Percentiles rank a stretch among this genome's conserved stretches.
Conservation (phyloP, 176 grass and related monocot species). For the Eragrostis curvula region DNA sequence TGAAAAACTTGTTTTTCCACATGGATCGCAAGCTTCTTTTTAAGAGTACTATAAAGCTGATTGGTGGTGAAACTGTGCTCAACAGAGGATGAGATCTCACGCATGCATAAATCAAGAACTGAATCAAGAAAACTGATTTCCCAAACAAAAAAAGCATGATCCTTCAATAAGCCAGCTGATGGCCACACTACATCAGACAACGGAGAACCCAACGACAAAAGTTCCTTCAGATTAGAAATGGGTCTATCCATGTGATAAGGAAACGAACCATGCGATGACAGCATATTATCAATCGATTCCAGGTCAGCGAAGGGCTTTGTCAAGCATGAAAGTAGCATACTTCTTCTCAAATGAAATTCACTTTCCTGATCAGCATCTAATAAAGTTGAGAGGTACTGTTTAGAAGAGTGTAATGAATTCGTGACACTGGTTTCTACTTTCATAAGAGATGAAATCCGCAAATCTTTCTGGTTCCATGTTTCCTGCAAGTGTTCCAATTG, state of each 20-base stretch:
- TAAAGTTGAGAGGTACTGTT: slow-evolving; percentile 73
- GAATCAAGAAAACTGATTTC: slow-evolving; percentile 83
- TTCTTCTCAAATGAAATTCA: slow-evolving; percentile 64
- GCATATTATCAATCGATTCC: slow-evolving; percentile 71
- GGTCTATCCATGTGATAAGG: slow-evolving; percentile 51
- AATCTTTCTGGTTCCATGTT: slow-evolving; percentile 94
- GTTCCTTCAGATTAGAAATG: slow-evolving; percentile 50
- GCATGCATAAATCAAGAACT: slow-evolving; percentile 82
- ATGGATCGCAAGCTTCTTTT: slow-evolving; percentile 78
- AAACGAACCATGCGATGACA: slow-evolving; percentile 50
- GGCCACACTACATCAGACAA: slow-evolving; percentile 76
- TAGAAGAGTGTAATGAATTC: slow-evolving; percentile 76
- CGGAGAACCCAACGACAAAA: slow-evolving; percentile 57
- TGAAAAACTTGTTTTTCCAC: slow-evolving; percentile 67
- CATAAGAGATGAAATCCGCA: slow-evolving; percentile 68
- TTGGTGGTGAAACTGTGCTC: slow-evolving; percentile 76
- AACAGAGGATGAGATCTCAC: slow-evolving; percentile 88
- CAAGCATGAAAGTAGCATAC: slow-evolving; percentile 76
- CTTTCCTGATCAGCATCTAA: slow-evolving; percentile 69
- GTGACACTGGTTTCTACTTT: slow-evolving; percentile 76
- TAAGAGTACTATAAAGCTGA: slow-evolving; percentile 76
- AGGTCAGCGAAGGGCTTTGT: slow-evolving; percentile 75
- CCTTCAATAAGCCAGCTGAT: slow-evolving; percentile 68
- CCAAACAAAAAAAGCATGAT: slow-evolving; percentile 90
- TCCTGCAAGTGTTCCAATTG: slow-evolving; percentile 85